These are phyloP conservation scores for Neltuma alba DNA, from an alignment of 306 rosid species.

Conservation along the genomic window DNA sequence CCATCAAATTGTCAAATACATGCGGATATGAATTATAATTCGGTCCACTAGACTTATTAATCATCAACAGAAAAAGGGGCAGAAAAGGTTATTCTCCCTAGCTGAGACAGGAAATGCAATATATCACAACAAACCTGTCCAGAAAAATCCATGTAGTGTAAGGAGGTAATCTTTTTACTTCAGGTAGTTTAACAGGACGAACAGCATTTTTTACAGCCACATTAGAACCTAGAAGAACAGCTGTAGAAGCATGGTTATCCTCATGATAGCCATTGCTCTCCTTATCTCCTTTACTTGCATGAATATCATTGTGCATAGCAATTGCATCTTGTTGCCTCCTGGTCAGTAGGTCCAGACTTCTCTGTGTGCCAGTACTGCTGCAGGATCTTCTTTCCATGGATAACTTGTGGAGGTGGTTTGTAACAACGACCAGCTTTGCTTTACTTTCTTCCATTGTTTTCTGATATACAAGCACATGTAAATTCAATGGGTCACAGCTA, in stretches of 20 bases:
- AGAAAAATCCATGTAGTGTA: conserved; percentile 98
- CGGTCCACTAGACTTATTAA: conserved; percentile 1
- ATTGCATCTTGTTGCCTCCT: conserved; percentile 88
- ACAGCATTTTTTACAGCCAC: conserved; percentile 91
- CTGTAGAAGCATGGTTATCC: conserved; percentile 75
- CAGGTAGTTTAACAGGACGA: conserved; percentile 88
- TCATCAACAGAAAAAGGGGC: neutral
- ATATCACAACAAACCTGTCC: conserved; percentile 70
- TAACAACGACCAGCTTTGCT: conserved; percentile 65
- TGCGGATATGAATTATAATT: conserved; percentile 3
- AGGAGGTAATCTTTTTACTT: conserved; percentile 85
- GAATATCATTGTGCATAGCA: conserved; percentile 81
- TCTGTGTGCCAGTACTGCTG: conserved; percentile 37
- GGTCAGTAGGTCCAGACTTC: conserved; percentile 62
- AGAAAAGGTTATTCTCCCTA: conserved; percentile 1
- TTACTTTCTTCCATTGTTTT: conserved; percentile 81
- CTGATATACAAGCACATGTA: conserved; percentile 47
- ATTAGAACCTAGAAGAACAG: conserved; percentile 95
- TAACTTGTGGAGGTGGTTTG: conserved; percentile 56
- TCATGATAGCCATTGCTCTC: conserved; percentile 69
- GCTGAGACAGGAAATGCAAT: conserved; percentile 28
- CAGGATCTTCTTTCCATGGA: conserved; percentile 61
- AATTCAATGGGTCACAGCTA: neutral
- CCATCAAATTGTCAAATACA: conserved; percentile 2
- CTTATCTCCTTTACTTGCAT: conserved; percentile 58